phyloP scores from a whole-genome alignment of 2,329 filamentous ascomycete genomes.

The Neonectria punicea region DNA sequence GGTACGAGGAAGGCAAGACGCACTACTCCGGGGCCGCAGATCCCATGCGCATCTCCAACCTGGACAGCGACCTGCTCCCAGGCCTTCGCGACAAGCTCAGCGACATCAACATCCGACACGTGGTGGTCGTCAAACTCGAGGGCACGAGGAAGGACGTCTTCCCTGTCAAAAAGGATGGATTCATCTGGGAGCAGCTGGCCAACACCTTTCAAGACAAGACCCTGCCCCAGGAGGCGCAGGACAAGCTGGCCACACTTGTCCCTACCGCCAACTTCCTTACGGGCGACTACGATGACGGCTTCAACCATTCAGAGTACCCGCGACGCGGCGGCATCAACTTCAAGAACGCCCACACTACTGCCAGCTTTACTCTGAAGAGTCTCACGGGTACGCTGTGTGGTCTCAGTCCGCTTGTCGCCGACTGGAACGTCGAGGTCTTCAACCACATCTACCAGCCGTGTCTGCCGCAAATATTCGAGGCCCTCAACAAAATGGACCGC shows the following conservation, averaged over 20 bases:
- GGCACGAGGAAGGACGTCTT: slow-evolving; percentile 56
- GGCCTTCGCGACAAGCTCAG: slow-evolving; percentile 33
- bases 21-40: slow-evolving; percentile 49
- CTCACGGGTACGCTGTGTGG: slow-evolving; percentile 53
- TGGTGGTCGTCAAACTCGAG: slow-evolving; percentile 54
- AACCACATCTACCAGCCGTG: slow-evolving; percentile 56
- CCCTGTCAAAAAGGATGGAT: slow-evolving; percentile 51
- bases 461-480: slow-evolving; percentile 50
- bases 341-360: slow-evolving; percentile 51
- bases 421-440: slow-evolving; percentile 52
- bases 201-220: slow-evolving; percentile 41
- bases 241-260: slow-evolving; percentile 38
- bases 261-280: slow-evolving; percentile 6
- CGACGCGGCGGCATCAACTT: slow-evolving; percentile 41
- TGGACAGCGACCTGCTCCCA: slow-evolving; percentile 43
- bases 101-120: slow-evolving; percentile 51
- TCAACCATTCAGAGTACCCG: neutral
- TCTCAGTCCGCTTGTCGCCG: slow-evolving; percentile 50
- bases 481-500: slow-evolving; percentile 40
- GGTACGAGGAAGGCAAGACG: slow-evolving; percentile 31
- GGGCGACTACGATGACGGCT: neutral
- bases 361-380: slow-evolving; percentile 55
- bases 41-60: slow-evolving; percentile 52
- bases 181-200: slow-evolving; percentile 46
- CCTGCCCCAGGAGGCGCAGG: slow-evolving; percentile 43